Evolutionary conservation across 2,329 filamentous ascomycete genomes (phyloP).

Genomic region (Alternaria hordeiaustralica): DNA sequence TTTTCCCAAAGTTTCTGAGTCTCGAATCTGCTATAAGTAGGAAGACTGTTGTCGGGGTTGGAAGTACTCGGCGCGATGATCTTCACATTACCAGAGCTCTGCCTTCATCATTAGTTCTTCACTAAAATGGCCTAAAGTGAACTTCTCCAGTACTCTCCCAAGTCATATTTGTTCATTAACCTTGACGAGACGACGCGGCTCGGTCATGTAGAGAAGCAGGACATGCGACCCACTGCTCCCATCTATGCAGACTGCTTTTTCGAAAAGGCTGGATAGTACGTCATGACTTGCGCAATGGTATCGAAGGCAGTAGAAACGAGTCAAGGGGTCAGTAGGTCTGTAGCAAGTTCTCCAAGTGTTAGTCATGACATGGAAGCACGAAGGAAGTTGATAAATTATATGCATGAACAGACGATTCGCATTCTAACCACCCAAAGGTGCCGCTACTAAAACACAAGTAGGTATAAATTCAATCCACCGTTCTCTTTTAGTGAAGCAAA

Average conservation of each 20-base stretch:
- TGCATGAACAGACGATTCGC: neutral
- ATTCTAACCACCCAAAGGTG: neutral
- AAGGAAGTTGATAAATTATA: neutral
- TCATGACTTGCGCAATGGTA: neutral
- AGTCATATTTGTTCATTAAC: neutral
- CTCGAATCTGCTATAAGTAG: neutral
- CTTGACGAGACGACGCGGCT: neutral
- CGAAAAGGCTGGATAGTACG: neutral
- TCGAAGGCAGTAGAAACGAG: neutral
- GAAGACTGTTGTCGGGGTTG: neutral
- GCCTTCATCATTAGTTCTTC: too few species aligned
- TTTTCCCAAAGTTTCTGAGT: neutral
- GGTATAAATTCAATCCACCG: neutral
- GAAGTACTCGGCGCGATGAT: neutral
- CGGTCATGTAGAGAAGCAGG: neutral
- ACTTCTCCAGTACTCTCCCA: neutral
- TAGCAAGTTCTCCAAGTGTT: neutral
- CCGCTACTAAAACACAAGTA: neutral
- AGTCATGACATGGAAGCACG: fast-evolving
- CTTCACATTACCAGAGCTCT: too few species aligned
- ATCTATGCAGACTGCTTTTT: neutral
- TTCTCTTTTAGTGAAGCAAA: fast-evolving
- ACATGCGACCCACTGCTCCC: neutral
- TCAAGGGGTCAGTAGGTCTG: neutral
- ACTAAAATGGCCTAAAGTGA: neutral